Percentiles rank a stretch among this genome's conserved stretches.
phyloP scores from a whole-genome alignment of 257 asterid species.

The Scutellaria barbata region DNA sequence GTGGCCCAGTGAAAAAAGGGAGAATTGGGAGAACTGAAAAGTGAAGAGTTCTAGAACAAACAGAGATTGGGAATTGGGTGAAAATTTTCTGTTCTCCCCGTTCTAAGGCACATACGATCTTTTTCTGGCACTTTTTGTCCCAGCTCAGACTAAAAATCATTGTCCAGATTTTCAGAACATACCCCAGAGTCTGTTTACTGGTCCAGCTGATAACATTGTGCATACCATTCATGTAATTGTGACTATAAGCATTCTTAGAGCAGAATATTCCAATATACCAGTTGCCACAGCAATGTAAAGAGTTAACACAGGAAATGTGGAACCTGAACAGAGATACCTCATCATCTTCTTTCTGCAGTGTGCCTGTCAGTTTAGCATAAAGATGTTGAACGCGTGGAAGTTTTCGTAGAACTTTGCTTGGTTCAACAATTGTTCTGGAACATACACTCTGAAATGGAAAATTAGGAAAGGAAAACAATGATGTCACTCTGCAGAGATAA shows the following conservation, averaged over 20 bases:
- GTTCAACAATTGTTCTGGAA: slow-evolving; percentile 63
- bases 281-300: not conserved
- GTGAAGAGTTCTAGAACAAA: no score
- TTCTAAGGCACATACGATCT: no score
- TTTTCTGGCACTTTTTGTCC: no score
- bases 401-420: slow-evolving; percentile 81
- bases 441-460: slow-evolving; percentile 62
- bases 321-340: slow-evolving; percentile 58
- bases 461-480: slow-evolving; percentile 22
- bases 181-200: not conserved
- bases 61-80: no score
- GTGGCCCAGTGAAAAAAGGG: no score
- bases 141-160: no score
- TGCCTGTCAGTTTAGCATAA: slow-evolving; percentile 78
- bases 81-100: no score
- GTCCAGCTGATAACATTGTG: not conserved
- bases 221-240: slow-evolving; percentile 6
- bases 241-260: not conserved
- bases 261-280: not conserved
- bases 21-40: no score
- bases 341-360: slow-evolving; percentile 70
- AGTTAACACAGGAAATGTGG: not conserved
- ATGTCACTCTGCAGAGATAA: slow-evolving; percentile 17
- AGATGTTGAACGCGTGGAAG: slow-evolving; percentile 93
- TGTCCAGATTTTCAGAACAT: not conserved